phyloP scores from a whole-genome alignment of 768 basidiomycete genomes.

The Tylopilus subfusipes region DNA sequence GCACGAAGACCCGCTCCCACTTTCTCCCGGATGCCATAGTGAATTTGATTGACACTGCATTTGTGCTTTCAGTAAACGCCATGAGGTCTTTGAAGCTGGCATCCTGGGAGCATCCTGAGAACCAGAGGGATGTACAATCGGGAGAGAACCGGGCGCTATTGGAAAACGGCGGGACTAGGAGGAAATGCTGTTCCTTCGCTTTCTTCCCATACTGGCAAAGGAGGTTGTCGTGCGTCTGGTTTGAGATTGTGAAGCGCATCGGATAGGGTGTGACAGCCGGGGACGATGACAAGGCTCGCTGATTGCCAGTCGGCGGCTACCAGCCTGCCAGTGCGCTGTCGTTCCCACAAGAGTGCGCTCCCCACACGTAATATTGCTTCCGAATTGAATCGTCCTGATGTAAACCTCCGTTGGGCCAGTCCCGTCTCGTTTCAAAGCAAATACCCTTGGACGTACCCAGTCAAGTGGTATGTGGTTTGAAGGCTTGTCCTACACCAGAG shows the following conservation, averaged over 20 bases:
- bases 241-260: constrained; percentile 34
- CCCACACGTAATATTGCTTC: neutral
- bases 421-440: neutral
- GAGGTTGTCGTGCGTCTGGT: constrained; percentile 34
- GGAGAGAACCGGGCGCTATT: constrained; percentile 20
- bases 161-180: constrained; percentile 25
- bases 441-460: too few species aligned
- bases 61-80: constrained; percentile 1
- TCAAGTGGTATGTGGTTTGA: neutral
- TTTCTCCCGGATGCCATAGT: constrained; percentile 29
- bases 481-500: neutral
- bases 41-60: constrained; percentile 19
- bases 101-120: constrained; percentile 16
- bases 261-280: constrained; percentile 5
- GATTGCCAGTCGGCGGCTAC: neutral
- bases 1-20: constrained; percentile 45
- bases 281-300: neutral
- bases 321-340: too few species aligned
- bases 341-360: neutral
- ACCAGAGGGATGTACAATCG: constrained; percentile 12
- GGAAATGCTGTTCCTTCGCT: neutral
- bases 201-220: constrained; percentile 14
- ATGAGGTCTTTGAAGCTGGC: constrained; percentile 20
- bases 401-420: neutral
- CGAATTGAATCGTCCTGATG: neutral